A percentile compares a stretch with the other conserved stretches of the same genome.
phyloP scores from a whole-genome alignment of 768 basidiomycete species.

The Albatrellus ellisii region DNA sequence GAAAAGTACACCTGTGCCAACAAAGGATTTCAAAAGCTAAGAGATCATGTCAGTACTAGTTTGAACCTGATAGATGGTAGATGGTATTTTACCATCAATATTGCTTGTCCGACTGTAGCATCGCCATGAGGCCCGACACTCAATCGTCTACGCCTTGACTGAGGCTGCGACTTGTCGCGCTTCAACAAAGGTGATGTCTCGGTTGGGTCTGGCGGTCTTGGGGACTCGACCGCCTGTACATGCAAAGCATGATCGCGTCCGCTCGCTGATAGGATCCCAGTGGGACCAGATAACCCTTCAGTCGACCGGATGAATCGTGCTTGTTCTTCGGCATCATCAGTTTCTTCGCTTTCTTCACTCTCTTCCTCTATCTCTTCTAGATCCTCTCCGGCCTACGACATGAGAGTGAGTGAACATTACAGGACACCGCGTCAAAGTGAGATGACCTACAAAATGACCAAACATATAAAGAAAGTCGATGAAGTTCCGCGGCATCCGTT shows the following conservation, averaged over 20 bases:
- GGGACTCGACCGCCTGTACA: slow-evolving; percentile 5
- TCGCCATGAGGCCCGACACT: slow-evolving; percentile 65
- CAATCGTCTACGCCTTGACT: slow-evolving; percentile 37
- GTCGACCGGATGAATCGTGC: neutral
- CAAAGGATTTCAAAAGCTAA: slow-evolving; percentile 84
- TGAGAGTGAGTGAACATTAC: neutral
- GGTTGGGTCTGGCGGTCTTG: slow-evolving; percentile 5
- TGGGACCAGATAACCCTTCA: too few relatives aligned
- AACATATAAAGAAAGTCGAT: slow-evolving; percentile 92
- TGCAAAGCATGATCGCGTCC: slow-evolving; percentile 4
- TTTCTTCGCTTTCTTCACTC: slow-evolving; percentile 34
- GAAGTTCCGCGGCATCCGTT: slow-evolving; percentile 64
- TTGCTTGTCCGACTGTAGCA: slow-evolving; percentile 83
- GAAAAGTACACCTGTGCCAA: slow-evolving; percentile 93
- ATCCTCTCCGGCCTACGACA: slow-evolving; percentile 71
- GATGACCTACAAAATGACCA: slow-evolving; percentile 79
- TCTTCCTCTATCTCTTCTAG: slow-evolving; percentile 52
- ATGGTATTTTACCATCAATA: slow-evolving; percentile 61
- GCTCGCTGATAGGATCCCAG: too few relatives aligned
- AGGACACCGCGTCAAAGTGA: neutral
- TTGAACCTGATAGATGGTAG: neutral
- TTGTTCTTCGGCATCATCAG: slow-evolving; percentile 11
- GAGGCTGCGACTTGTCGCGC: slow-evolving; percentile 24
- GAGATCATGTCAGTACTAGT: neutral
- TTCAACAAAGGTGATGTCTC: slow-evolving; percentile 50